These are phyloP conservation scores for Zygosaccharomyces kombuchaensis DNA, from an alignment of 805 yeast species.

Conservation along the genomic window DNA sequence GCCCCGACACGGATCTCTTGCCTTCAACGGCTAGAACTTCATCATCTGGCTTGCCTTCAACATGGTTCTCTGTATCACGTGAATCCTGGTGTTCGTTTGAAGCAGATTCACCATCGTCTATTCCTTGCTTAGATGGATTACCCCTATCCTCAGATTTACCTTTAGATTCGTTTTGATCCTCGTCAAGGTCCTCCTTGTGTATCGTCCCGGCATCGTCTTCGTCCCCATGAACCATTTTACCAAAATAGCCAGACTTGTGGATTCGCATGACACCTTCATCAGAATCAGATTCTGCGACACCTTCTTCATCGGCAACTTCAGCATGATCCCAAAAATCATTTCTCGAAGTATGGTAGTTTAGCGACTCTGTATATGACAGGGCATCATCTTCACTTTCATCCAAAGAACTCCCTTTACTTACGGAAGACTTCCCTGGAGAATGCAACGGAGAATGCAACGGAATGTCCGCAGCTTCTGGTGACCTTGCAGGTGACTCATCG, in stretches of 20 bases:
- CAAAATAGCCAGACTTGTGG: slow-evolving; percentile 28
- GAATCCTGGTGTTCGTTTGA: neutral
- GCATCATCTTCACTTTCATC: slow-evolving; percentile 18
- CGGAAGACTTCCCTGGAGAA: neutral
- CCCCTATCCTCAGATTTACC: slow-evolving; percentile 1
- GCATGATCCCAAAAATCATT: slow-evolving; percentile 12
- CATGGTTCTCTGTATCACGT: neutral
- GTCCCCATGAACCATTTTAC: slow-evolving; percentile 18
- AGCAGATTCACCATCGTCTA: neutral
- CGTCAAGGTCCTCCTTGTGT: slow-evolving; percentile 9
- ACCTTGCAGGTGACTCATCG: neutral
- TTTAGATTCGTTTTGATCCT: slow-evolving; percentile 2
- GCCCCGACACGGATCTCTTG: slow-evolving; percentile 5
- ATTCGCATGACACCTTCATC: slow-evolving; percentile 19
- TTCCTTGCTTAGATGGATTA: neutral
- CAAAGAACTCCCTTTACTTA: neutral
- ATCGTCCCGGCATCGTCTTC: slow-evolving; percentile 7
- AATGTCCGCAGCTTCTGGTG: neutral
- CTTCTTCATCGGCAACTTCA: slow-evolving; percentile 14
- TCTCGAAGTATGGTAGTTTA: slow-evolving; percentile 19
- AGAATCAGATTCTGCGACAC: slow-evolving; percentile 2
- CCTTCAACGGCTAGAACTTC: slow-evolving; percentile 3
- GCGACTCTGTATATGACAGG: slow-evolving; percentile 20
- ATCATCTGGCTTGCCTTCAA: slow-evolving; percentile 7
- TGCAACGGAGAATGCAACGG: neutral